Evolutionary conservation across 805 yeast genomes (phyloP), one percentile per base, ranked within the genome.

Genomic region (Priceomyces melissophilus): DNA sequence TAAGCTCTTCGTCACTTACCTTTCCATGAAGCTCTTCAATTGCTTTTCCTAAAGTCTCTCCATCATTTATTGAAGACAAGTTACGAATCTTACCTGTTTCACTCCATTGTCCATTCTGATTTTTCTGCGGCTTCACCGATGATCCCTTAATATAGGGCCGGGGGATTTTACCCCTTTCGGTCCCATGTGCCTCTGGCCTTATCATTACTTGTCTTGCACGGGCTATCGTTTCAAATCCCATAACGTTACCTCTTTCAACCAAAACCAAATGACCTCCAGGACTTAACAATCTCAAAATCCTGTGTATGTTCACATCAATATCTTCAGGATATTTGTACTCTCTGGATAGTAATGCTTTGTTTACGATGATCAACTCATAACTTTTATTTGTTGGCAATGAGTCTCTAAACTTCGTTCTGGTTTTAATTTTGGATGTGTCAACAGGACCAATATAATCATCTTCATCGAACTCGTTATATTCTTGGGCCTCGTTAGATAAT

Each of bases 191-290:
- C 50, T 84, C 95, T 0, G 97, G 96, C 50, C 98, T 78, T n/a
- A 91, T 66, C 76, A 88, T 79, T 3, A 87, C 65, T 58, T 91
- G 96, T 54, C 99, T 73, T 3, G 97, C 96, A 40, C 96, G 71
- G 0, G 96, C 95, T 42, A 89, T 75, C 2, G 80, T 72, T 61
- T 93, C 99, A 56, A 87, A 87, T 0, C 98, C 98, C 26, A 81
- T 55, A 0, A 97, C 87, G 41, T 84, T 86, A 2, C 99, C 99
- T 47, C 96, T 72, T 63, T 93, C 98, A 2, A 90, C 65, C 2
- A 93, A 58, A 1, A 89, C 82, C 10, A 91, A 61, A 43, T 82
- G 81, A 0, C 98, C 99, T 9, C 79, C 78, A 0, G 96, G 96
- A 11, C 78, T 75, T 35, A 90, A 63, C 12, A 85, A 63, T 12